Conservation (phyloP, 148 eudicot species). For the Chenopodium suecicum region DNA sequence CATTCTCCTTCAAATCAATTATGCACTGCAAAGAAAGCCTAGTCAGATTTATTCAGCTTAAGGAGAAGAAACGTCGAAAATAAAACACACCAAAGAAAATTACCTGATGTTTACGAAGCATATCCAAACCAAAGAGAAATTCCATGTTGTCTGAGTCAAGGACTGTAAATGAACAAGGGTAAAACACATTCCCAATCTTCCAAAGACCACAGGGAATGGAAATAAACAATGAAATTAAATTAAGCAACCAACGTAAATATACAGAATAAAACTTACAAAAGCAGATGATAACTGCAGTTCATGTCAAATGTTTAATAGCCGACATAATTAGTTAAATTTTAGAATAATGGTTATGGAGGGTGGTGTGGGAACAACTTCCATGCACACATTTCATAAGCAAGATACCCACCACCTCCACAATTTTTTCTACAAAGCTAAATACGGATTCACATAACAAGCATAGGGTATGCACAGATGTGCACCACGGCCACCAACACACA, state of each 20-base stretch:
- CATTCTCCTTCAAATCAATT: slow-evolving; percentile 94
- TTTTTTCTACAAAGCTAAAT: neutral
- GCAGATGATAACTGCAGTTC: neutral
- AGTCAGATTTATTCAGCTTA: slow-evolving; percentile 9
- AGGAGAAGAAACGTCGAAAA: neutral
- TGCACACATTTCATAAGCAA: neutral
- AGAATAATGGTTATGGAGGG: neutral
- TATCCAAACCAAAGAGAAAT: slow-evolving; percentile 94
- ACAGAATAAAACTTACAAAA: slow-evolving; percentile 9
- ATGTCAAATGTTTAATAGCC: neutral
- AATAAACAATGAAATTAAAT: slow-evolving; percentile 25
- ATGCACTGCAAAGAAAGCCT: slow-evolving; percentile 57
- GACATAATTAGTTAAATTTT: neutral
- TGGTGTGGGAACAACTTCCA: neutral
- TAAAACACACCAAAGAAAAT: slow-evolving; percentile 1
- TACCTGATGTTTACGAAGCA: slow-evolving; percentile 99
- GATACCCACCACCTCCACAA: neutral
- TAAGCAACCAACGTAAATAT: slow-evolving; percentile 12
- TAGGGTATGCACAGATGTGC: neutral
- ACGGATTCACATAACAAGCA: neutral
- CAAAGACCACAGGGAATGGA: slow-evolving; percentile 24
- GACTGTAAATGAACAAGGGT: slow-evolving; percentile 89
- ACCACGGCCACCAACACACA: neutral
- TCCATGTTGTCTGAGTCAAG: slow-evolving; percentile 98
- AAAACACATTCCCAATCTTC: slow-evolving; percentile 88